Percentiles rank a stretch among this genome's conserved stretches.
Conservation (phyloP, 2,329 filamentous ascomycete species). For the Hymenoscyphus repandus region DNA sequence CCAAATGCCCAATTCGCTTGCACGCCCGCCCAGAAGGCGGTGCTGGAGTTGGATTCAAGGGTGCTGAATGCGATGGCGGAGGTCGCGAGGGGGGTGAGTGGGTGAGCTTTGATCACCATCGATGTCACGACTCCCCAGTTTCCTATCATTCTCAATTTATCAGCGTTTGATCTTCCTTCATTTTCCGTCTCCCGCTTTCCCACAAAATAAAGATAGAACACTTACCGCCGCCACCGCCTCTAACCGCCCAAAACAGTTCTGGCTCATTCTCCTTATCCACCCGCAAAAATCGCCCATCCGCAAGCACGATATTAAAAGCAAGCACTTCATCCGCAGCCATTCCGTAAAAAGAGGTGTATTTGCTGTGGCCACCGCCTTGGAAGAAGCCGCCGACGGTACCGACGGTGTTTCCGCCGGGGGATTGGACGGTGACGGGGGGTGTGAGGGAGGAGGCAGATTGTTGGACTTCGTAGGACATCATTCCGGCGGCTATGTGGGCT, state of each 20-base stretch:
- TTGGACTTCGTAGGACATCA: too few relatives aligned
- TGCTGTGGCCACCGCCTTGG: constrained; percentile 16
- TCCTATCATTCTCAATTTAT: constrained; percentile 25
- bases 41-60: not conserved
- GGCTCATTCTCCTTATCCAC: constrained; percentile 26
- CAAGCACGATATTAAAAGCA: constrained; percentile 12
- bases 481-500: too few relatives aligned
- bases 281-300: constrained; percentile 11
- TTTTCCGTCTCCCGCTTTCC: not conserved
- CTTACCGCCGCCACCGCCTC: not conserved
- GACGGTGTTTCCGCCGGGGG: constrained; percentile 2
- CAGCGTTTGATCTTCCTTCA: not conserved
- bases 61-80: constrained; percentile 38
- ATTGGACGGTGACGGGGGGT: too few relatives aligned
- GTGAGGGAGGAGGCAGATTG: too few relatives aligned
- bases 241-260: not conserved
- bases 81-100: constrained; percentile 31
- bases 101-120: constrained; percentile 48
- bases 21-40: constrained; percentile 44
- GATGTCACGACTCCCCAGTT: constrained; percentile 30
- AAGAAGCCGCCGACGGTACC: constrained; percentile 17
- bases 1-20: constrained; percentile 43
- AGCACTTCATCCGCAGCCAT: constrained; percentile 16
- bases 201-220: not conserved
- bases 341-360: constrained; percentile 8